Conservation (phyloP, 257 asterid species). For the Nicotiana benthamiana region DNA sequence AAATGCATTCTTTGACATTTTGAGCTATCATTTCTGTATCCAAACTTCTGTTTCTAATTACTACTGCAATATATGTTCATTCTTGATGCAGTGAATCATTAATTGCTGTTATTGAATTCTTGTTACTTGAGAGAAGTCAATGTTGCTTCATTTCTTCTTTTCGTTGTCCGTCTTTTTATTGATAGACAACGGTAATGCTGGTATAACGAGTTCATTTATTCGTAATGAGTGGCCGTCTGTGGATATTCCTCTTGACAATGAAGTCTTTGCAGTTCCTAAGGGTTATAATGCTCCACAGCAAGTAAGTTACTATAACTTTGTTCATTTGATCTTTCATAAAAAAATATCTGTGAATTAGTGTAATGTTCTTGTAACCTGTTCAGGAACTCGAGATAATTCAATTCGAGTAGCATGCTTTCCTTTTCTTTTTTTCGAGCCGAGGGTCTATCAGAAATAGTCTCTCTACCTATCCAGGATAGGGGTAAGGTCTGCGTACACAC, state of each 20-base stretch:
- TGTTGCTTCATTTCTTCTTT: conserved; percentile 38
- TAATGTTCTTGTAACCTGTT: neutral
- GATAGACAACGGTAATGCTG: conserved; percentile 46
- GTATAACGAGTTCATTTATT: conserved; percentile 63
- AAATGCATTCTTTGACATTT: too few relatives aligned
- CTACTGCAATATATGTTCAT: neutral
- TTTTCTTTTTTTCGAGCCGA: too few relatives aligned
- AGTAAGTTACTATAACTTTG: conserved; percentile 34
- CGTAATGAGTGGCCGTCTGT: conserved; percentile 77
- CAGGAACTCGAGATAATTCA: neutral
- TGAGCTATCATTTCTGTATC: too few relatives aligned
- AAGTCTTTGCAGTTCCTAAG: conserved; percentile 71
- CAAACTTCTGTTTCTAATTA: neutral
- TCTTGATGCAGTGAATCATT: neutral
- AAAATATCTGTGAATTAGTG: neutral
- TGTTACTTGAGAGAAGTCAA: conserved; percentile 12
- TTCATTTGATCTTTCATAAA: neutral
- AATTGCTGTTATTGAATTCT: neutral
- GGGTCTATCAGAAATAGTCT: too few relatives aligned
- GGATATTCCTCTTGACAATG: conserved; percentile 82
- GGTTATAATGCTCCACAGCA: conserved; percentile 93
- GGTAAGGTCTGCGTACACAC: too few relatives aligned
- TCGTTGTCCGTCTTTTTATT: conserved; percentile 38
- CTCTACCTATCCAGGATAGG: too few relatives aligned
- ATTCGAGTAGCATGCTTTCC: neutral